Evolutionary conservation across 2,329 filamentous ascomycete species (phyloP), one percentile per base, ranked within the genome.

Genomic region (Cytospora chrysosperma): DNA sequence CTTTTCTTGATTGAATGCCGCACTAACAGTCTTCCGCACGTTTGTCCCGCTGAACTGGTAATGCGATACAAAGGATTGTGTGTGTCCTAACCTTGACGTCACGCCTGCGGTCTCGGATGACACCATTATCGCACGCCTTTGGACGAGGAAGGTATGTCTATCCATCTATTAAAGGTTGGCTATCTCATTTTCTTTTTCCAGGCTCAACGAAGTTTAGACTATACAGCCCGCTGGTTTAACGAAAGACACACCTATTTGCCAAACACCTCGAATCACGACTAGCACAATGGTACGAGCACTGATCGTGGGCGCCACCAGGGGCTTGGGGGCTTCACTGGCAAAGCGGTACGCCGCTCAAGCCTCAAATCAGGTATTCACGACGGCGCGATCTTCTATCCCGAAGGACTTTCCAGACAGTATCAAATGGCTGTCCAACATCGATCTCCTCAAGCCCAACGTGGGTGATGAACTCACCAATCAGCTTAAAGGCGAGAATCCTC

Each of bases 261-360:
- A 26, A 19, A 0, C 4, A 27, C 13, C 4, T 10, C 27, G 17
- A 13, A 5, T n/a, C 13, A 3, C 26, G 10, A 5, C 12, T 21
- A 56, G 10, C 57, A 72, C 30, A 50, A 82, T 82, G 79, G 68
- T 77, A 21, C 80, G 78, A 40, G 76, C 88, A 37, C 80, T 91
- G 2, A 80, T 92, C 30, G 78, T 92, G 30, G 88, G 88, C 55
- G 88, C 86, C 3, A 91, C 88, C 1, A 81, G 88, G 50, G 89
- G 89, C 59, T 80, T 91, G 4, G 89, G 89, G 4, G 84, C 83
- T 56, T 83, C 84, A 21, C 78, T 91, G 30, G 79, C 80, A 32
- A 83, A 84, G 67, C 75, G 81, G 55, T 91, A 91, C 70, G 80
- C 82, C 26, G 73, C 77, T 3, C 70, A 79, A 19, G 69, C 73